Base-by-base conservation (phyloP, 2,329 filamentous ascomycete genomes). In the Pseudogymnoascus sp. region DNA sequence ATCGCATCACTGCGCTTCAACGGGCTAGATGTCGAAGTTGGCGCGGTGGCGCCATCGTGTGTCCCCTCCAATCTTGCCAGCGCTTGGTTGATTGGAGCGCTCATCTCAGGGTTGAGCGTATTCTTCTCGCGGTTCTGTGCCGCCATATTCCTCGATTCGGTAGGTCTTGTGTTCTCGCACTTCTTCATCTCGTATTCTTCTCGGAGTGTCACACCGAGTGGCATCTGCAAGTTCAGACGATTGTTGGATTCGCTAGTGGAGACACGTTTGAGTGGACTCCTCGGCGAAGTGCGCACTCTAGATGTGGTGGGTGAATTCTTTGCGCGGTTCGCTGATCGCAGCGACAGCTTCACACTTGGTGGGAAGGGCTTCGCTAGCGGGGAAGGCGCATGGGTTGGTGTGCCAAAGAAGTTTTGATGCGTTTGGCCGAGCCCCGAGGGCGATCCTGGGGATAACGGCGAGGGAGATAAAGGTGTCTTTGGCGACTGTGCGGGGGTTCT, bases 1-100 rank as follows among this genome's bases (percentile, higher is more conserved):
- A 88, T 88, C 45, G 90, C 88, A 77, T 97, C 93, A 71, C 89
- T 93, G 69, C 94, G 87, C 81, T 97, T 97, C 68, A 97, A 78
- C 4, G 93, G 92, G 72, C 93, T 96, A 5, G 88, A 86, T 64
- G 86, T 85, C 19, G 83, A 79, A 16, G 83, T 79, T 58, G 79
- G 76, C 55, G 79, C 75, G 60, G 77, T 68, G 67, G 80, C 77
- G 38, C 52, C 58, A 60, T 73, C 71, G 35, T 67, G 72, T 58
- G 75, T 77, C 16, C 73, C 73, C 35, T 69, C 68, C n/a, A 83
- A 73, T 66, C 81, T 81, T 45, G 82, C 74, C 33, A 82, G 74
- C 12, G 77, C 75, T 64, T 79, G 76, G 65, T 82, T 79, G 3
- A 81, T 79, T 23, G 82, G 78, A 33, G 80, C 81, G 2, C 81